These are phyloP conservation scores for Magnusiomyces starmeri DNA, from an alignment of 1,139 yeast genomes.

Conservation along the genomic window DNA sequence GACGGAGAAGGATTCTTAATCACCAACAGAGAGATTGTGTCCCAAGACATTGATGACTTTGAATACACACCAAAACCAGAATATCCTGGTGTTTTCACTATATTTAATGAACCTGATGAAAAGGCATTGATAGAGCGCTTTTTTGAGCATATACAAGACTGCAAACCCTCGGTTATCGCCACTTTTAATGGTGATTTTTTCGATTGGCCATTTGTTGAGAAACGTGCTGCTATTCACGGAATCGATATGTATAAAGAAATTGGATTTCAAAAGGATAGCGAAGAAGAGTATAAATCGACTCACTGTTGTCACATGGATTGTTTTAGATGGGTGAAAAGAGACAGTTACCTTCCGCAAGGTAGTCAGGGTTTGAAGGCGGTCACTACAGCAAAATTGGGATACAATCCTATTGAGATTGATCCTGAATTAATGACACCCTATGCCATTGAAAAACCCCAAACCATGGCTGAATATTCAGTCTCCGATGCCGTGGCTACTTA, in stretches of 20 bases:
- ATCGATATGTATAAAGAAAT: conserved; percentile 87
- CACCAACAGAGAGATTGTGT: conserved; percentile 88
- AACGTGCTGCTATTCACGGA: conserved; percentile 75
- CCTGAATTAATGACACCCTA: conserved; percentile 98
- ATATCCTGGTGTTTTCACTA: conserved; percentile 81
- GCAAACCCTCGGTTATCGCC: conserved; percentile 87
- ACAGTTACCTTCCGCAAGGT: conserved; percentile 95
- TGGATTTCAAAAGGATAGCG: conserved; percentile 82
- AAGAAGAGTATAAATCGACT: conserved; percentile 87
- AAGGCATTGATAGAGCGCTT: conserved; percentile 64
- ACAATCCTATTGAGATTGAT: conserved; percentile 92
- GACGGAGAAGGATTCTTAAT: conserved; percentile 95
- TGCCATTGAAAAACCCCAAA: conserved; percentile 89
- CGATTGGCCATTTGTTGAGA: conserved; percentile 98
- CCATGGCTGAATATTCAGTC: conserved; percentile 91
- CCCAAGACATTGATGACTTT: conserved; percentile 92
- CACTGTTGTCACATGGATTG: conserved; percentile 98
- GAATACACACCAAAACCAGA: conserved; percentile 98
- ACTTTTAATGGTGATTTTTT: conserved; percentile 98
- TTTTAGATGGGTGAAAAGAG: conserved; percentile 98
- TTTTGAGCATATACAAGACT: conserved; percentile 85
- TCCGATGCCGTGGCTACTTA: conserved; percentile 99
- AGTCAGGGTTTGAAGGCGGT: conserved; percentile 98
- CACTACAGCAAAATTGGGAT: conserved; percentile 90
- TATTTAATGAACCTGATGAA: conserved; percentile 87